Conservation (phyloP, 768 basidiomycete genomes). For the Suillus fuscotomentosus region DNA sequence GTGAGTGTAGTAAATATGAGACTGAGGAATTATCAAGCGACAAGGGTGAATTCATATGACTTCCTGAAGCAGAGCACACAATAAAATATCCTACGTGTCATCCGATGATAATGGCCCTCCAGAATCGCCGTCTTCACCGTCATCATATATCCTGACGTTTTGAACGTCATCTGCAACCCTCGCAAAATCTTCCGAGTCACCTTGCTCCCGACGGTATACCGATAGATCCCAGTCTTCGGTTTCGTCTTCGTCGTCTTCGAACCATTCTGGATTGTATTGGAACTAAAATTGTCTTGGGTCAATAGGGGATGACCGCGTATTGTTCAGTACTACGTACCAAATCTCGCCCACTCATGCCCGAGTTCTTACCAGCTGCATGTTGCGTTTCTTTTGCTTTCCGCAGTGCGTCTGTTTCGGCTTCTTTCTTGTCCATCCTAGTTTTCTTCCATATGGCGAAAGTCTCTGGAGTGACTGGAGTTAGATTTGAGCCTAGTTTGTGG, state of each 20-base stretch:
- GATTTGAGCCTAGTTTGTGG: conserved; percentile 86
- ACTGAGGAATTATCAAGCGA: background rate
- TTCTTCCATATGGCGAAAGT: conserved; percentile 94
- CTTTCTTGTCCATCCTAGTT: conserved; percentile 93
- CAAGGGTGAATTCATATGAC: background rate
- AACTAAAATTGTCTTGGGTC: conserved; percentile 50
- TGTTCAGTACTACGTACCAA: conserved; percentile 52
- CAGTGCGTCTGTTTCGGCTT: conserved; percentile 79
- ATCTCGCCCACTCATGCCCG: conserved; percentile 94
- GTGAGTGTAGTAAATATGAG: background rate
- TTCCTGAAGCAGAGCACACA: conserved; percentile 6
- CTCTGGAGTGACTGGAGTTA: conserved; percentile 93
- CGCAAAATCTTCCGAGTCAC: conserved; percentile 37
- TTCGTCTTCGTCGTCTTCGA: conserved; percentile 68
- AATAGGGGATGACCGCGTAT: conserved; percentile 2
- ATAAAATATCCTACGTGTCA: conserved; percentile 3
- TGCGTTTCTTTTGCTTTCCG: conserved; percentile 82
- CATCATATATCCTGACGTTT: conserved; percentile 20
- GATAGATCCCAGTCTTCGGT: conserved; percentile 52
- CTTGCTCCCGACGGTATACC: conserved; percentile 45
- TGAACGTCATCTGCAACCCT: conserved; percentile 10
- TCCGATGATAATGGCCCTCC: background rate
- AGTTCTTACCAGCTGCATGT: conserved; percentile 82
- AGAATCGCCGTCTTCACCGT: conserved; percentile 8
- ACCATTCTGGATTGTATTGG: conserved; percentile 95